Conservation (phyloP, 2,329 filamentous ascomycete species). For the Hypoxylon sp. region DNA sequence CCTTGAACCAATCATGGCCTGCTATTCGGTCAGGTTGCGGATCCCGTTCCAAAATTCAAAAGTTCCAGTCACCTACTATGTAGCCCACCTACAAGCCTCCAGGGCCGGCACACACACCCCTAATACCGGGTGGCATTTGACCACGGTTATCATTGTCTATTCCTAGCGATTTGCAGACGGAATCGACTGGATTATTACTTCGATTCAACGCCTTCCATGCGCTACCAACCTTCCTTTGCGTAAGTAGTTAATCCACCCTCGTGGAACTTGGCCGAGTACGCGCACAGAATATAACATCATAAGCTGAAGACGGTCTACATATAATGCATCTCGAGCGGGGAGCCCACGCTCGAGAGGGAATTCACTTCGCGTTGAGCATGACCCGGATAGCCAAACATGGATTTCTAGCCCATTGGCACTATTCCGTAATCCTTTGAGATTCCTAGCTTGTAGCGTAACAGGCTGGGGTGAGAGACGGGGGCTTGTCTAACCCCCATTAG, state of each 20-base stretch:
- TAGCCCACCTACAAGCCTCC: conserved; percentile 16
- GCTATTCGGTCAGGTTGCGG: conserved; percentile 19
- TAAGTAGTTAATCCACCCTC: conserved; percentile 21
- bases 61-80: conserved; percentile 30
- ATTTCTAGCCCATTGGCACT: conserved; percentile 19
- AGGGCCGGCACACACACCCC: conserved; percentile 20
- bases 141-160: conserved; percentile 7
- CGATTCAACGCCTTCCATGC: conserved; percentile 23
- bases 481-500: conserved; percentile 20
- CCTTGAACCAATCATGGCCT: conserved; percentile 25
- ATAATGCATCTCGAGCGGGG: conserved; percentile 13
- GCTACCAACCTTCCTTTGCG: conserved; percentile 18
- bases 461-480: conserved; percentile 13
- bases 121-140: conserved; percentile 24
- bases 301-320: conserved; percentile 3
- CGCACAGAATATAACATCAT: conserved; percentile 15
- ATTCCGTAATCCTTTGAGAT: conserved; percentile 29
- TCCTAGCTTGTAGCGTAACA: conserved; percentile 8
- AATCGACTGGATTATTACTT: conserved; percentile 7
- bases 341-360: conserved; percentile 1
- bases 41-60: conserved; percentile 32
- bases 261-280: conserved; percentile 29
- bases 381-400: conserved; percentile 7
- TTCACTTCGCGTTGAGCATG: conserved; percentile 13
- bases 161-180: conserved; percentile 20